Percentiles rank a stretch among this genome's conserved stretches.
These are phyloP conservation scores for Colletotrichum lupini DNA, from an alignment of 2,329 filamentous ascomycete genomes.

Conservation along the genomic window DNA sequence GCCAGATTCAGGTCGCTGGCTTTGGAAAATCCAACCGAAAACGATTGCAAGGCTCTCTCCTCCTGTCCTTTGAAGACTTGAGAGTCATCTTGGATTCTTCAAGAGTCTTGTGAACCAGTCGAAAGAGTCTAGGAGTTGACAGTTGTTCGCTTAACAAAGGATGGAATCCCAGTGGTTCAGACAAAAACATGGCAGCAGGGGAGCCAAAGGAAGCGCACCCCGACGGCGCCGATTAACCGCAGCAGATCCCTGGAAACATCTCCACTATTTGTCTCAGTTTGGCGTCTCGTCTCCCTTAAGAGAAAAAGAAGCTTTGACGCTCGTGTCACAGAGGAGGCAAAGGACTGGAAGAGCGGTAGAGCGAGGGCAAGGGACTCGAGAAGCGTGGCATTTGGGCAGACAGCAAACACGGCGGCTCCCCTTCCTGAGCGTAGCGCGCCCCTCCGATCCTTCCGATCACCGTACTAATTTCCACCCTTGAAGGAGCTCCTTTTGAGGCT, in stretches of 20 bases:
- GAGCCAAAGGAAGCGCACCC: neutral
- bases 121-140: neutral
- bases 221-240: neutral
- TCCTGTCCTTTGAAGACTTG: neutral
- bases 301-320: conserved; percentile 4
- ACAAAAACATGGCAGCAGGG: neutral
- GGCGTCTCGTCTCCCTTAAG: conserved; percentile 1
- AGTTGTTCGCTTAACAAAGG: neutral
- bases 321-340: conserved; percentile 2
- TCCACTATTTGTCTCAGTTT: conserved; percentile 6
- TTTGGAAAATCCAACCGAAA: neutral
- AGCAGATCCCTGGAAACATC: neutral
- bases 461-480: conserved; percentile 25
- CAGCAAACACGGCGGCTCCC: neutral
- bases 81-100: neutral
- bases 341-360: neutral
- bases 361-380: neutral
- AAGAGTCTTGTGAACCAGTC: neutral
- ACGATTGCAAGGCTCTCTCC: too few species aligned
- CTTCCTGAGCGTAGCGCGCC: conserved; percentile 6
- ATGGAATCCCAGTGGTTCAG: neutral
- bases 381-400: neutral
- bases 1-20: neutral
- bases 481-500: neutral
- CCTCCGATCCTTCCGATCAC: conserved; percentile 23